Percentiles rank a stretch among this genome's conserved stretches.
Evolutionary conservation across 176 grass and related monocot genomes (phyloP).

Genomic region (Rhynchospora breviuscula): DNA sequence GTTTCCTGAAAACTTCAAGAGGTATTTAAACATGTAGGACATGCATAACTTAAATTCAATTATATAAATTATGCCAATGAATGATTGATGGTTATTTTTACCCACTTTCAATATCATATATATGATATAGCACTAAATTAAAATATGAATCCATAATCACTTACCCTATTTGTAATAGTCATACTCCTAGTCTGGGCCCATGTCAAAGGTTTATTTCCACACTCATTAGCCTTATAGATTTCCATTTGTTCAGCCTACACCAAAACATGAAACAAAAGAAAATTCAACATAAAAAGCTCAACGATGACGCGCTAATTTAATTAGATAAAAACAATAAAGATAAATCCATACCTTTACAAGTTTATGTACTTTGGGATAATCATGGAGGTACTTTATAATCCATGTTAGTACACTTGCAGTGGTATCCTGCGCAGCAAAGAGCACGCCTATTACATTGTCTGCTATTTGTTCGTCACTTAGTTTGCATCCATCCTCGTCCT

Average conservation of each 20-base stretch:
- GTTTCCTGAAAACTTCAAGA: too few relatives aligned
- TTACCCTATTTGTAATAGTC: conserved; percentile 67
- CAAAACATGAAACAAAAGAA: too few relatives aligned
- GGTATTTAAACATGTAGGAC: too few relatives aligned
- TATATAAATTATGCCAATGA: too few relatives aligned
- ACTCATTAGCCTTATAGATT: conserved; percentile 48
- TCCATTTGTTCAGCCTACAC: conserved; percentile 45
- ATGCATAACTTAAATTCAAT: too few relatives aligned
- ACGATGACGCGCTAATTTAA: neutral
- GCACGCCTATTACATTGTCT: conserved; percentile 90
- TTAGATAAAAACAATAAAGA: neutral
- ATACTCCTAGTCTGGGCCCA: conserved; percentile 80
- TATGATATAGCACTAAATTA: too few relatives aligned
- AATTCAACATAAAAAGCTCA: neutral
- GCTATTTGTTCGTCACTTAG: conserved; percentile 69
- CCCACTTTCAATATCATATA: too few relatives aligned
- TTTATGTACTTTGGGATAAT: conserved; percentile 55
- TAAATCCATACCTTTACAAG: conserved; percentile 35
- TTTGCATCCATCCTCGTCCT: conserved; percentile 33
- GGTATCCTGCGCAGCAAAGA: conserved; percentile 97
- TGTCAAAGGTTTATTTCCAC: conserved; percentile 49
- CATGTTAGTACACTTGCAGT: conserved; percentile 94
- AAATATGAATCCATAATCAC: neutral
- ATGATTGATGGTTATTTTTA: too few relatives aligned
- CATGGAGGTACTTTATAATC: conserved; percentile 88